phyloP scores from a whole-genome alignment of 352 stramenopile species.

The Globisporangium perplexum region DNA sequence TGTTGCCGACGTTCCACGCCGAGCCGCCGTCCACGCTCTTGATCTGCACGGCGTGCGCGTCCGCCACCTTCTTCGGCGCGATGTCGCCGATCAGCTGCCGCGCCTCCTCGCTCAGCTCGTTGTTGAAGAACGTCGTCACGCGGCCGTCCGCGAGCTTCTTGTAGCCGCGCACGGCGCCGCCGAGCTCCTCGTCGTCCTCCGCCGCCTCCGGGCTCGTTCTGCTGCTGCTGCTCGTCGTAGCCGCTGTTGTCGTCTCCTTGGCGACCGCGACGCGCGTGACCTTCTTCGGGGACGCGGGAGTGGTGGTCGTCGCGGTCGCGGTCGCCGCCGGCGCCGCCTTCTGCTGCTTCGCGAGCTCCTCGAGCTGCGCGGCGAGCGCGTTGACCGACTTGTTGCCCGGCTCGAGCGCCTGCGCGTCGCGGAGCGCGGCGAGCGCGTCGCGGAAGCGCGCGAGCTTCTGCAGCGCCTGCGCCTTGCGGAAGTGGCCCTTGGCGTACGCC shows the following conservation, averaged over 20 bases:
- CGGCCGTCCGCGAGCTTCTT: slow-evolving; percentile 96
- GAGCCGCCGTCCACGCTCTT: slow-evolving; percentile 82
- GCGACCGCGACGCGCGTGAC: slow-evolving; percentile 50
- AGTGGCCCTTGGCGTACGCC: slow-evolving; percentile 78
- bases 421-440: slow-evolving; percentile 57
- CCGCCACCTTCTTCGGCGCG: slow-evolving; percentile 78
- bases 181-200: slow-evolving; percentile 69
- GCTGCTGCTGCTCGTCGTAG: slow-evolving; percentile 5
- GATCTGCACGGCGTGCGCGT: slow-evolving; percentile 67
- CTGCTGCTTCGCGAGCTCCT: slow-evolving; percentile 56
- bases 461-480: slow-evolving; percentile 78
- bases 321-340: slow-evolving; percentile 25
- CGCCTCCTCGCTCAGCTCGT: slow-evolving; percentile 96
- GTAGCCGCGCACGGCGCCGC: slow-evolving; percentile 87
- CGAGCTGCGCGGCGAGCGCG: slow-evolving; percentile 54
- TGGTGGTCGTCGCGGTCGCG: slow-evolving; percentile 9
- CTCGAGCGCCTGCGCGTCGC: slow-evolving; percentile 58
- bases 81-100: slow-evolving; percentile 97
- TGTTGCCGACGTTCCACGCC: slow-evolving; percentile 93
- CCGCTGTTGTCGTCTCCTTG: slow-evolving; percentile 14
- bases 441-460: slow-evolving; percentile 62
- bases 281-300: slow-evolving; percentile 27
- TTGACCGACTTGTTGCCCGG: slow-evolving; percentile 66
- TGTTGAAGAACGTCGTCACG: slow-evolving; percentile 99
- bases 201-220: slow-evolving; percentile 10